Evolutionary conservation across 2,329 filamentous ascomycete genomes (phyloP), one percentile per base, ranked within the genome.

Genomic region (Alternaria brassicicola): DNA sequence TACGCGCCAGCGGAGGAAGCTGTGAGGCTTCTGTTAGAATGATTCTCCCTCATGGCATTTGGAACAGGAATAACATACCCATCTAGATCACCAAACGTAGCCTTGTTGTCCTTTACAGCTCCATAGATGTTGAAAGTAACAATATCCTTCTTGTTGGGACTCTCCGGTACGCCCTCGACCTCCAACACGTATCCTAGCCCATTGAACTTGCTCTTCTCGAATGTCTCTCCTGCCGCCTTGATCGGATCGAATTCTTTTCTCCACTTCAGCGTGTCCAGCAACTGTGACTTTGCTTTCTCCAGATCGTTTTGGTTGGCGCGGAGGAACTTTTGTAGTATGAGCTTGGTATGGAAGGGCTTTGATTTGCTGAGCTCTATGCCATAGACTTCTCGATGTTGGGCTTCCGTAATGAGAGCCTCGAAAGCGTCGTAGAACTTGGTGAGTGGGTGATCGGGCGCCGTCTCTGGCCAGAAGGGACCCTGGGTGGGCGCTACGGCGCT

Each of bases 81-180:
- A 25, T 93, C 83, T 6, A 93, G 80, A 70, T 95, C 85, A 4
- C 90, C 91, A 81, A 97, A 97, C 0, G 92, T 96, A 57, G 83
- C 82, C 64, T 90, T 86, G 61, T 92, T 87, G 68, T 92, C 86
- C 83, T 95, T 95, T 62, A 93, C 91, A 35, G 87, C 87, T 13
- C 93, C 93, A 74, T 98, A 97, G 71, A 97, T 88, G 77, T 97
- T 97, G 89, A 93, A 97, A 2, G 91, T 95, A 47, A 93, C 88
- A 55, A 97, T 77, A 47, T 84, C 84, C 75, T 89, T 86, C 69
- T 86, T 75, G 50, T 81, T 82, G 54, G 80, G 74, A 49, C 82
- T 83, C 25, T 80, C 81, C 1, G 83, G 82, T 33, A 83, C 82
- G 38, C 81, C 81, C 52, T 83, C 79, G 66, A 95, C 88, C n/a